Percentiles rank a stretch among this genome's conserved stretches.
Conservation (phyloP, 1,284 basidiomycete species). For the Ustilago cynodontis region DNA sequence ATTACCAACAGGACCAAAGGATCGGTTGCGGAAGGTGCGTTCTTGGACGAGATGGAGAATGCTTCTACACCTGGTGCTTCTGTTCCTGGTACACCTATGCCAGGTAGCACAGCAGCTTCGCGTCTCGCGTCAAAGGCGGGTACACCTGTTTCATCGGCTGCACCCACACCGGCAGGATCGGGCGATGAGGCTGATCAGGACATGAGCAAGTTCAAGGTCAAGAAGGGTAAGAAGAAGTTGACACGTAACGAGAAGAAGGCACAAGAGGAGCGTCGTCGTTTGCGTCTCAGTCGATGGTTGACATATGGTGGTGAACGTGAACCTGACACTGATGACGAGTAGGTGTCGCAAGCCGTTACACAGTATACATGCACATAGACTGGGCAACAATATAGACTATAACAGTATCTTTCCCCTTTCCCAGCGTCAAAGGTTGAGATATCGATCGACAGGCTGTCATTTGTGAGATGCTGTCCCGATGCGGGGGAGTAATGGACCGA, state of each 20-base stretch:
- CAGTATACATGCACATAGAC: conserved; percentile 11
- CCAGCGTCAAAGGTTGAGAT: neutral
- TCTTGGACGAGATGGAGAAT: conserved; percentile 71
- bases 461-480: neutral
- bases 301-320: conserved; percentile 66
- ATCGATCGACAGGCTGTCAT: neutral
- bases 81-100: conserved; percentile 75
- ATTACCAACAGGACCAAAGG: conserved; percentile 89
- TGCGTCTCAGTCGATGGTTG: conserved; percentile 66
- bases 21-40: conserved; percentile 83
- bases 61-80: conserved; percentile 77
- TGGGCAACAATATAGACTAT: conserved; percentile 9
- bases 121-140: conserved; percentile 69
- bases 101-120: conserved; percentile 71
- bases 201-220: conserved; percentile 69
- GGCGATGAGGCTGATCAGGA: conserved; percentile 71
- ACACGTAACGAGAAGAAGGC: conserved; percentile 69
- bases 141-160: conserved; percentile 68
- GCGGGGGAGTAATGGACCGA: neutral
- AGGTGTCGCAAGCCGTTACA: no score
- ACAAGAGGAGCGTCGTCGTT: conserved; percentile 66
- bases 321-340: conserved; percentile 68
- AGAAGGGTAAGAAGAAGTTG: conserved; percentile 70
- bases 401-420: neutral
- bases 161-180: conserved; percentile 71